Evolutionary conservation across 1,284 basidiomycete genomes (phyloP).

Genomic region (Tilletia indica): DNA sequence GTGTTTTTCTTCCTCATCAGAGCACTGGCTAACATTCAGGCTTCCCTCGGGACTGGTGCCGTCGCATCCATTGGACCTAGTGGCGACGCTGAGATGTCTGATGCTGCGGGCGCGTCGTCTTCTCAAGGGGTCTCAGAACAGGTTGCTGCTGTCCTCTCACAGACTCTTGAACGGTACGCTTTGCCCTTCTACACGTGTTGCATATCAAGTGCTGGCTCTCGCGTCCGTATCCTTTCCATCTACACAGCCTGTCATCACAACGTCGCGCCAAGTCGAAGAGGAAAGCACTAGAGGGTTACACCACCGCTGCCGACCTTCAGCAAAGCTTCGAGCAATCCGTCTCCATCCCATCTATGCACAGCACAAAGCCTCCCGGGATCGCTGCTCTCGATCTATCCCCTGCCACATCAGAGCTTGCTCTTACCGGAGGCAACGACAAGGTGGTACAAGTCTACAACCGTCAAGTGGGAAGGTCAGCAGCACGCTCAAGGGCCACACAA

Average conservation of each 20-base stretch:
- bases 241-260: no score
- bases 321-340: conserved; percentile 67
- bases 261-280: conserved; percentile 75
- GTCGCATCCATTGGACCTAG: conserved; percentile 55
- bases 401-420: no score
- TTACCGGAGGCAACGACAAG: no score
- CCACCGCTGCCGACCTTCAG: conserved; percentile 71
- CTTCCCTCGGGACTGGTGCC: conserved; percentile 37
- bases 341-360: no score
- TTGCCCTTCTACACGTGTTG: conserved; percentile 50
- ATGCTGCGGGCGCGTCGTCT: conserved; percentile 62
- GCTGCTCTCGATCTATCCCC: no score
- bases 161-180: conserved; percentile 66
- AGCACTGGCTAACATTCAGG: conserved; percentile 66
- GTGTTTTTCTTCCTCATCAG: conserved; percentile 58
- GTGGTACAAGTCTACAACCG: no score
- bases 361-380: no score
- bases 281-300: conserved; percentile 80
- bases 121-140: conserved; percentile 66
- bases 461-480: no score
- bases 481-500: no score
- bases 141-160: conserved; percentile 73
- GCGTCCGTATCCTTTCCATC: neutral
- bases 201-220: neutral
- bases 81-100: conserved; percentile 78